Percentiles rank a stretch among this genome's conserved stretches.
phyloP scores from a whole-genome alignment of 108 stramenopile genomes.

The Aurantiochytrium sp. region DNA sequence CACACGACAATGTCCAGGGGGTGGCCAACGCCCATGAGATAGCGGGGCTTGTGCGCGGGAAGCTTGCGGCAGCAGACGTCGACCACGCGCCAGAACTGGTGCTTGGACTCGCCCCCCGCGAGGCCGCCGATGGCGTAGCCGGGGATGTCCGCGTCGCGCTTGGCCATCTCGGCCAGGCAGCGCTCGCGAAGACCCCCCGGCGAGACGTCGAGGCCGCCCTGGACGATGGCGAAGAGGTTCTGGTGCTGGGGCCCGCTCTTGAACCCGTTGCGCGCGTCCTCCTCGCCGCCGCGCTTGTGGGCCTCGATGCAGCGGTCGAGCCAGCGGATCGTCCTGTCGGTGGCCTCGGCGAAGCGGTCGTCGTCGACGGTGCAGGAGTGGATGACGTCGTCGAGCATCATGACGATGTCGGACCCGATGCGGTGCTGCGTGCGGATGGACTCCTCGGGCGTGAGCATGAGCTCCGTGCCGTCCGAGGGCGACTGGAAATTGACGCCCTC shows the following conservation, averaged over 20 bases:
- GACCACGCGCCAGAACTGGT: slow-evolving; percentile 93
- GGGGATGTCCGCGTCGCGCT: slow-evolving; percentile 70
- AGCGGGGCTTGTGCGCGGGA: slow-evolving; percentile 82
- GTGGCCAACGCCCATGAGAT: slow-evolving; percentile 97
- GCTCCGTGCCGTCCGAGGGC: slow-evolving; percentile 62
- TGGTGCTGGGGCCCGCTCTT: slow-evolving; percentile 55
- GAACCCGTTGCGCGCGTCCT: not conserved
- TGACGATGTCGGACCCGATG: slow-evolving; percentile 94
- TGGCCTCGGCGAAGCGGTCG: slow-evolving; percentile 76
- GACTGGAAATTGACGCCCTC: slow-evolving; percentile 89
- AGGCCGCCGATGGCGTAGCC: slow-evolving; percentile 97
- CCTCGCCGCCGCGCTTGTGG: slow-evolving; percentile 51
- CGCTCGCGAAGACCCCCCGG: slow-evolving; percentile 82
- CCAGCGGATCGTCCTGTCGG: slow-evolving; percentile 85
- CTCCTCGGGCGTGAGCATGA: slow-evolving; percentile 90
- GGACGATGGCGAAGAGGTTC: slow-evolving; percentile 89
- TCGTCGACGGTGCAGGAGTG: slow-evolving; percentile 63
- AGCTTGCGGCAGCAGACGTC: slow-evolving; percentile 78
- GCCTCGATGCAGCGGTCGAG: slow-evolving; percentile 86
- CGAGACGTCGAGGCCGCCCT: slow-evolving; percentile 85
- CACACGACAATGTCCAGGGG: slow-evolving; percentile 95
- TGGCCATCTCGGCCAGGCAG: slow-evolving; percentile 80
- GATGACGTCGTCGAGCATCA: slow-evolving; percentile 96
- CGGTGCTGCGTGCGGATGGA: slow-evolving; percentile 83
- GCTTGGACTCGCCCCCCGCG: slow-evolving; percentile 91